A percentile compares a stretch with the other conserved stretches of the same genome.
These are phyloP conservation scores for Aspergillus sp. DNA, from an alignment of 2,329 filamentous ascomycete species.

Conservation along the genomic window DNA sequence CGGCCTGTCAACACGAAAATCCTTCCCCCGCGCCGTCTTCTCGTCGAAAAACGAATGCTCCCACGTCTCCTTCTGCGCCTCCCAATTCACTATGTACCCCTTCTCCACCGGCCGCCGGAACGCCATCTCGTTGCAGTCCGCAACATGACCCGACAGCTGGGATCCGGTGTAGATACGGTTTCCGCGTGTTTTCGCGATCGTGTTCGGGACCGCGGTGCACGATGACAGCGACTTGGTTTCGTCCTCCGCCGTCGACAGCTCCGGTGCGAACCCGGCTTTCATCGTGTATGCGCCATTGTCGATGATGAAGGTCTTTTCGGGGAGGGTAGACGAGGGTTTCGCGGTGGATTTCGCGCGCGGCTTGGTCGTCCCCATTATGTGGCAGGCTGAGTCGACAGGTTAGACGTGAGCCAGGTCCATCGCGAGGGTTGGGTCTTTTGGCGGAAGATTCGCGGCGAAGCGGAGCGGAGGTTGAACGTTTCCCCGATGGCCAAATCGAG, in stretches of 20 bases:
- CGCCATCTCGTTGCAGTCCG: constrained; percentile 78
- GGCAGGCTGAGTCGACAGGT: no score
- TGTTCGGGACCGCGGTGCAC: constrained; percentile 74
- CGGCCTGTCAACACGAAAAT: constrained; percentile 47
- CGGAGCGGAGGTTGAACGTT: constrained; percentile 5
- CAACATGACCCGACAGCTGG: constrained; percentile 62
- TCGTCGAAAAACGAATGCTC: constrained; percentile 73
- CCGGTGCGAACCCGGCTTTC: constrained; percentile 70
- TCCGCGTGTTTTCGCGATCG: constrained; percentile 72
- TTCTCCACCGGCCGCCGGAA: constrained; percentile 89
- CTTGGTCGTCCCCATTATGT: constrained; percentile 25
- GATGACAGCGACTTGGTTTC: constrained; percentile 30
- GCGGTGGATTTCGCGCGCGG: constrained; percentile 42
- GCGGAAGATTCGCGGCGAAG: no score
- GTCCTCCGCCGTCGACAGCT: constrained; percentile 23
- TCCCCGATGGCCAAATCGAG: constrained; percentile 10
- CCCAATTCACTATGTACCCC: constrained; percentile 94
- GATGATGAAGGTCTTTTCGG: constrained; percentile 66
- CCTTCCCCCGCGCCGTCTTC: constrained; percentile 48
- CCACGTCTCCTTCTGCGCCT: constrained; percentile 92
- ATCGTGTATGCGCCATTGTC: constrained; percentile 90
- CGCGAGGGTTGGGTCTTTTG: constrained; percentile 2
- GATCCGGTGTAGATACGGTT: constrained; percentile 70
- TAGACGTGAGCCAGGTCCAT: no score
- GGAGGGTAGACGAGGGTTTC: constrained; percentile 42